A percentile compares a stretch with the other conserved stretches of the same genome.
These are phyloP conservation scores for Coemansia interrupta DNA, from an alignment of 192 early-diverging fungal genomes.

Conservation along the genomic window DNA sequence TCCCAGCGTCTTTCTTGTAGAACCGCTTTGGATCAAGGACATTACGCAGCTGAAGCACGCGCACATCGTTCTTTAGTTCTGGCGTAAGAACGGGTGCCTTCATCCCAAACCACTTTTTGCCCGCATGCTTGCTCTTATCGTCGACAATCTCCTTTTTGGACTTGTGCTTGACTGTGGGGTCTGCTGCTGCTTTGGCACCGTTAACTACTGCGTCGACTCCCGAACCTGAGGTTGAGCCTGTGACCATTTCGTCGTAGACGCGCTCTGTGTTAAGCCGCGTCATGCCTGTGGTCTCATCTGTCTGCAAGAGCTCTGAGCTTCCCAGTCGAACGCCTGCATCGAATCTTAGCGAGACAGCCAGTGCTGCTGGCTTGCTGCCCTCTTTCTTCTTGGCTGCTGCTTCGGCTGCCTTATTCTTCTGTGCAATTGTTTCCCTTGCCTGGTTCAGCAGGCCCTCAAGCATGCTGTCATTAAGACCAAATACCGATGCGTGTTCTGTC, in stretches of 20 bases:
- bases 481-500: not conserved
- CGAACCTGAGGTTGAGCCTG: not conserved
- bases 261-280: slow-evolving; percentile 20
- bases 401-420: slow-evolving; percentile 10
- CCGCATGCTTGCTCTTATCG: slow-evolving; percentile 31
- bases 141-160: slow-evolving; percentile 13
- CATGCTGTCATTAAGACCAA: slow-evolving; percentile 26
- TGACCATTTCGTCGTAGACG: not conserved
- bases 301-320: slow-evolving; percentile 7
- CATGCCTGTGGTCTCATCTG: slow-evolving; percentile 23
- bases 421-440: slow-evolving; percentile 26
- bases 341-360: slow-evolving; percentile 30
- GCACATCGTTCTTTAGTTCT: slow-evolving; percentile 86
- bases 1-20: slow-evolving; percentile 74
- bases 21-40: slow-evolving; percentile 90
- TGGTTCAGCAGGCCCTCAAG: slow-evolving; percentile 39
- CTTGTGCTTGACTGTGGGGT: slow-evolving; percentile 39
- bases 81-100: slow-evolving; percentile 76
- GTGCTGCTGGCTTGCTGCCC: slow-evolving; percentile 1
- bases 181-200: slow-evolving; percentile 8
- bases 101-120: slow-evolving; percentile 85
- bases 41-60: slow-evolving; percentile 77
- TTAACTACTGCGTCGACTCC: slow-evolving; percentile 8
- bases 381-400: not conserved
- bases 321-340: slow-evolving; percentile 6